Percentiles rank a stretch among this genome's conserved stretches.
These are phyloP conservation scores for Colletotrichum theobromicola DNA, from an alignment of 2,329 filamentous ascomycete genomes.

Conservation along the genomic window DNA sequence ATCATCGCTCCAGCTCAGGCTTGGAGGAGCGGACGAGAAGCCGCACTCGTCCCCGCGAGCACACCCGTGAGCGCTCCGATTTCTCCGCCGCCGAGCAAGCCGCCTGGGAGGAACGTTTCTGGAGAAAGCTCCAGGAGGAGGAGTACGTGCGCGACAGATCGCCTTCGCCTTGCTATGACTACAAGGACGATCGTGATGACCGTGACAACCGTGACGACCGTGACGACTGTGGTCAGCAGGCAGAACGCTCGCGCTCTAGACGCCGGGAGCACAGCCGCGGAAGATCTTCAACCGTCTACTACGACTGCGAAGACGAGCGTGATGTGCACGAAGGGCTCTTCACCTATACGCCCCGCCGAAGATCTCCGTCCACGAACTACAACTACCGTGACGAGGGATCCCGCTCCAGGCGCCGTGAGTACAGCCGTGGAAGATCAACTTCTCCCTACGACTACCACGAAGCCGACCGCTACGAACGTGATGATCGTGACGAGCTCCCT, in stretches of 20 bases:
- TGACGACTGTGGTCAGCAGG: rapidly evolving
- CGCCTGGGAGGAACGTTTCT: neutral
- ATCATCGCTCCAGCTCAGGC: neutral
- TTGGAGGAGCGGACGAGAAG: neutral
- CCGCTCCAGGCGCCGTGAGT: neutral
- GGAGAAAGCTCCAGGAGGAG: neutral
- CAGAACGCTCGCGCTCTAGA: rapidly evolving
- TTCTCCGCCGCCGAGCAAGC: neutral
- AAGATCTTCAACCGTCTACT: neutral
- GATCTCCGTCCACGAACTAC: neutral
- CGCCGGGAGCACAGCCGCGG: neutral
- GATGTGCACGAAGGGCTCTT: neutral
- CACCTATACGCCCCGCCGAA: neutral
- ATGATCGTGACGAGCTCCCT: neutral
- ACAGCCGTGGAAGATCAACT: neutral
- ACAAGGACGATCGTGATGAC: neutral
- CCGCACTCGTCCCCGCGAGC: neutral
- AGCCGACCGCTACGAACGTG: neutral
- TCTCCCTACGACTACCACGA: neutral
- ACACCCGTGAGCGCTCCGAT: neutral
- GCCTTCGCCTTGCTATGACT: neutral
- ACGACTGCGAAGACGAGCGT: neutral
- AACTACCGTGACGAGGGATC: neutral
- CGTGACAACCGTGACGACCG: rapidly evolving
- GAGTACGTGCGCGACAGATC: neutral